These are phyloP conservation scores for Encephalitozoon hellem DNA, from an alignment of 371 early-diverging fungal species.

Conservation along the genomic window DNA sequence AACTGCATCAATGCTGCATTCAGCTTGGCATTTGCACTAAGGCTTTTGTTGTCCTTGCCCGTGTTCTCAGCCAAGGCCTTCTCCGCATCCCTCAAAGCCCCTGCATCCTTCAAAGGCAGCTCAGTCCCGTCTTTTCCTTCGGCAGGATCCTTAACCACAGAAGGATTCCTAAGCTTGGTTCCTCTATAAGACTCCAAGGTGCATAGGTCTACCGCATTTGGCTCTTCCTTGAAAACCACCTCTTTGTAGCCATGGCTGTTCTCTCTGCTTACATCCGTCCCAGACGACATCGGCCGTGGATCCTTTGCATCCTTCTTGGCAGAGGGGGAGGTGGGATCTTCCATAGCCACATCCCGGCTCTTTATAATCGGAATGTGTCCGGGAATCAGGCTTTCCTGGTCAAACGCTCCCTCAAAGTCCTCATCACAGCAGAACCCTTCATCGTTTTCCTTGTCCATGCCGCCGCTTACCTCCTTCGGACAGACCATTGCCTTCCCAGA, in stretches of 20 bases:
- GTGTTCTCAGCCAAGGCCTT: too few species aligned
- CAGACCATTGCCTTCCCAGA: neutral
- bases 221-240: neutral
- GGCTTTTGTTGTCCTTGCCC: neutral
- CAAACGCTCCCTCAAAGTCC: neutral
- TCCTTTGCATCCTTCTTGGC: neutral
- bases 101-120: neutral
- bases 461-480: neutral
- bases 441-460: neutral
- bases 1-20: constrained; percentile 9
- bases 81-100: neutral
- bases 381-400: neutral
- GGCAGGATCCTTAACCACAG: neutral
- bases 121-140: neutral
- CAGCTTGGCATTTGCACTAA: neutral
- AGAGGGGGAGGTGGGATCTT: too few species aligned
- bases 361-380: neutral
- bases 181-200: neutral
- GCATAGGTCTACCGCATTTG: neutral
- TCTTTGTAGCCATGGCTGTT: neutral
- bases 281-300: neutral
- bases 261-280: neutral
- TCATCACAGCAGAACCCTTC: neutral
- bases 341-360: neutral
- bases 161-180: neutral